Conservation (phyloP, 106 monocot species). For the Dendrobium officinale region DNA sequence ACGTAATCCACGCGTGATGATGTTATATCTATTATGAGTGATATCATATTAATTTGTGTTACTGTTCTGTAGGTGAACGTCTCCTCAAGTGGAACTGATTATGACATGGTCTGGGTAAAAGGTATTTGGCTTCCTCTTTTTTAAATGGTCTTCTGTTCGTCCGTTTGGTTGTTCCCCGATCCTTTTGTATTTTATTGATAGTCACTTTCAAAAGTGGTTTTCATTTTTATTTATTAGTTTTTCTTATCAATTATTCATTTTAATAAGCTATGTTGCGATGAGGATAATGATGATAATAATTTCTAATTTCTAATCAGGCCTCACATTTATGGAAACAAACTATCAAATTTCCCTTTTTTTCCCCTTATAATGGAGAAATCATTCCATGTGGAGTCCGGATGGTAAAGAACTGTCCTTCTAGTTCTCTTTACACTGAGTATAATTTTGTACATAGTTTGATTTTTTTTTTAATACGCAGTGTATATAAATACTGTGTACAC, state of each 20-base stretch:
- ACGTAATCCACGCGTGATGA: background rate
- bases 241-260: background rate
- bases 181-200: slow-evolving; percentile 1
- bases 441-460: too few relatives aligned
- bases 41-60: background rate
- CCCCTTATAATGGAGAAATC: background rate
- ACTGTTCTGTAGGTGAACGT: background rate
- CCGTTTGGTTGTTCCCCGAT: background rate
- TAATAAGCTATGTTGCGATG: background rate
- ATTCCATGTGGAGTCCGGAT: too few relatives aligned
- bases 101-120: background rate
- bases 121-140: background rate
- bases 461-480: too few relatives aligned
- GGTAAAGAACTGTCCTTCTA: too few relatives aligned
- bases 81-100: background rate
- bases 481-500: too few relatives aligned
- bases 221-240: background rate
- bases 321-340: background rate
- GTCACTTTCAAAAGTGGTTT: background rate
- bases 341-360: background rate
- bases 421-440: too few relatives aligned
- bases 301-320: background rate
- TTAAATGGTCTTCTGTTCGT: background rate
- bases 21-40: background rate
- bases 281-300: slow-evolving; percentile 4